Base-by-base conservation (phyloP, 495 filamentous ascomycete species). In the Aspergillus wentii region DNA sequence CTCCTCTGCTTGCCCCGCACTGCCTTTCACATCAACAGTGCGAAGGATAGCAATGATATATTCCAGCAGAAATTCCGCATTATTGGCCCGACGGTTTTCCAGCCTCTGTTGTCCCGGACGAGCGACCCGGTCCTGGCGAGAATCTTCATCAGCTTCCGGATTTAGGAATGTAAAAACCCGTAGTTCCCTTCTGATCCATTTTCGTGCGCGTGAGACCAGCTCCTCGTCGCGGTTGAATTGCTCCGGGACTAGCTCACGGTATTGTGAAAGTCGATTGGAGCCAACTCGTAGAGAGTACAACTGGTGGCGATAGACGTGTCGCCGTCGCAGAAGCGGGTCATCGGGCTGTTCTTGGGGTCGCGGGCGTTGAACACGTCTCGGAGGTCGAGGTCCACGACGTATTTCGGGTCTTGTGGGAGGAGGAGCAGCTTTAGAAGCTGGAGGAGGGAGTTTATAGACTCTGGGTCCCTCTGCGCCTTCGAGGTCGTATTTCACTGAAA, bases 41-140 rank as follows among this genome's bases (percentile, higher is more conserved):
- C 88, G 94, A 26, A 98, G 64, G 30, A 98, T 89, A 21, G 85
- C 85, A 31, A 96, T 62, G 38, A 94, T 77, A 50, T 94, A 95
- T 47, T 92, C 88, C 15, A 95, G 78, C 17, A 98, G 55, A 41
- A 94, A 98, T 51, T 95, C 91, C 9, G 85, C 80, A 56, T 91
- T 94, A 46, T 82, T 85, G 3, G 74, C 72, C 29, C 79, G 69
- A 26, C 78, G 72, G 23, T 44, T 65, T 26, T 64, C 50, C 9
- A 68, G 52, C 35, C 68, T 46, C 33, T 64, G 61, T 5, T 35
- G 48, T 4, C 67, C 59, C 1, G 68, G 52, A 4, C 63, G 63
- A 27, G 61, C 38, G 1, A 55, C 41, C 3, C 43, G 44, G 10
- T 33, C 27, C 10, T 17, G 41, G 33, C 33, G 39, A 22, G 48